These are phyloP conservation scores for Castanospermum australe DNA, from an alignment of 306 rosid genomes.

Conservation along the genomic window DNA sequence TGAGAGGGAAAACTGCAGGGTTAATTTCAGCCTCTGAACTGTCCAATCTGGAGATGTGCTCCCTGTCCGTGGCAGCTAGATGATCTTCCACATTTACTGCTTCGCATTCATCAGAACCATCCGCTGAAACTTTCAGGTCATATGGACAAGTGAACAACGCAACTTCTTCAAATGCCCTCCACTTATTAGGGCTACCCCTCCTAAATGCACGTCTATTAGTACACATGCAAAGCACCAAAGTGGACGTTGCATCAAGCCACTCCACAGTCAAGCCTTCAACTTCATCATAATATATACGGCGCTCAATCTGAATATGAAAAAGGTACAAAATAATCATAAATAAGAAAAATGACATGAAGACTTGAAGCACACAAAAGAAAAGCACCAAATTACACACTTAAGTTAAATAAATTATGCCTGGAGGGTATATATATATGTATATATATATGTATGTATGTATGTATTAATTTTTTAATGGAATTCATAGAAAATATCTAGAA, in stretches of 20 bases:
- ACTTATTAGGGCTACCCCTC: constrained; percentile 58
- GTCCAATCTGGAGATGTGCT: constrained; percentile 17
- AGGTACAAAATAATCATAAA: background rate
- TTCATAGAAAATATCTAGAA: background rate
- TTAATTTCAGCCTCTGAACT: constrained; percentile 40
- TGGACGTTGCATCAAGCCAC: constrained; percentile 84
- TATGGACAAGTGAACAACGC: constrained; percentile 55
- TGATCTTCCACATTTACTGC: constrained; percentile 17
- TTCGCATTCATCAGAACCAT: constrained; percentile 28
- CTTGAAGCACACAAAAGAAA: background rate
- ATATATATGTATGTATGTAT: background rate
- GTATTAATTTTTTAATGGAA: background rate
- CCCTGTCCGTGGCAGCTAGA: constrained; percentile 17
- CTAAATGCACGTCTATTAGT: constrained; percentile 43
- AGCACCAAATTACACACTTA: background rate
- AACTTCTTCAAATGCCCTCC: constrained; percentile 69
- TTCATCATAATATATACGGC: constrained; percentile 83
- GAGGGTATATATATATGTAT: background rate
- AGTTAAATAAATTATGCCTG: background rate
- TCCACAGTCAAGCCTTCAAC: constrained; percentile 74
- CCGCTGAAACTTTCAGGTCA: constrained; percentile 39
- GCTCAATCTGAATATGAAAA: constrained; percentile 60
- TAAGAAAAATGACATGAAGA: background rate
- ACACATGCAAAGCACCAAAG: constrained; percentile 70
- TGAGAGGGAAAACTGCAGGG: constrained; percentile 69